Evolutionary conservation across 176 grass and related monocot genomes (phyloP).

Genomic region (Rhynchospora pubera): DNA sequence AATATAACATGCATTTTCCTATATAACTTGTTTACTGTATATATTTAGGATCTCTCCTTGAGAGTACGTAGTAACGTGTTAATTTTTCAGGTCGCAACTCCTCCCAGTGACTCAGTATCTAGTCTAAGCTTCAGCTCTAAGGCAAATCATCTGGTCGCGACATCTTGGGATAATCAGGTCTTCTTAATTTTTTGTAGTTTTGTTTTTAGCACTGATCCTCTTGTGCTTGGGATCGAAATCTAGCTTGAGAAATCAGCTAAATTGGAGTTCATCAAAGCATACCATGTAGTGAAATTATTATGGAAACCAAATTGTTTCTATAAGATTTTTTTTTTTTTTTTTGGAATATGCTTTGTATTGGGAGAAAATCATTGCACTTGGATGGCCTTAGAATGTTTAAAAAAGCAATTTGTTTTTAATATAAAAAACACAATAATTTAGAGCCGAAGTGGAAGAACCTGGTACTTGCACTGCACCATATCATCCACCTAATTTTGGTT

Average conservation of each 20-base stretch:
- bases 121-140: constrained; percentile 80
- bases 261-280: background rate
- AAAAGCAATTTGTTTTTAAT: background rate
- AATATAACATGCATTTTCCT: background rate
- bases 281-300: background rate
- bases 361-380: background rate
- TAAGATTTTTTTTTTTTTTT: background rate
- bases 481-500: background rate
- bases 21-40: background rate
- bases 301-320: background rate
- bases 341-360: background rate
- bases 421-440: background rate
- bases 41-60: background rate
- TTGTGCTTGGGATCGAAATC: background rate
- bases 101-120: constrained; percentile 54
- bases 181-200: no score
- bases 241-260: background rate
- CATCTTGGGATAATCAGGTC: constrained; percentile 90
- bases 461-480: background rate
- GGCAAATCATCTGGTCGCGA: constrained; percentile 65
- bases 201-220: background rate
- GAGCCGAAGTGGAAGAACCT: background rate
- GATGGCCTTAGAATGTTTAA: background rate
- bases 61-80: background rate
- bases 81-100: constrained; percentile 19